Conservation (phyloP, 805 yeast genomes). For the Isabelozyma gotoi region DNA sequence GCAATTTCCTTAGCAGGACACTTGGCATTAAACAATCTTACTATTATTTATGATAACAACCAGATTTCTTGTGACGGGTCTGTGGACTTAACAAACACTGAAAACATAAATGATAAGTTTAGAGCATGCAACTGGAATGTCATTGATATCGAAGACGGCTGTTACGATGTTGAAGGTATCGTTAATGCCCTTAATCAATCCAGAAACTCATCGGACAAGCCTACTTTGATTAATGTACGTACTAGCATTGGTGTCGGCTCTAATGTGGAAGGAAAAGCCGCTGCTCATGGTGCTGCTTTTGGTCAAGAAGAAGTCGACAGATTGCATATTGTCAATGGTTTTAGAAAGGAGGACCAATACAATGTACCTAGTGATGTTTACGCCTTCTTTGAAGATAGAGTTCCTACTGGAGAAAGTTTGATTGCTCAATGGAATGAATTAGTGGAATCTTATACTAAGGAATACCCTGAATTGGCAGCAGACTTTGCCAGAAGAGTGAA, state of each 20-base stretch:
- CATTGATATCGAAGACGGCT: conserved; percentile 32
- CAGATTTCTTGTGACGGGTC: conserved; percentile 39
- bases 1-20: conserved; percentile 41
- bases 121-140: conserved; percentile 36
- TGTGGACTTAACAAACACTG: conserved; percentile 30
- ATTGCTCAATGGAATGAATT: conserved; percentile 21
- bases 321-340: conserved; percentile 14
- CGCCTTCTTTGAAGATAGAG: conserved; percentile 22
- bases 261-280: conserved; percentile 23
- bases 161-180: conserved; percentile 24
- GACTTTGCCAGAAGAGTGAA: conserved; percentile 22
- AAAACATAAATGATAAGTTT: conserved; percentile 30
- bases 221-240: conserved; percentile 33
- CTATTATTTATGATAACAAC: conserved; percentile 36
- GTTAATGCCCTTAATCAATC: conserved; percentile 33
- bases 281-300: conserved; percentile 37
- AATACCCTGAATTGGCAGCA: conserved; percentile 24
- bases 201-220: conserved; percentile 22
- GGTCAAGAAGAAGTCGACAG: conserved; percentile 27
- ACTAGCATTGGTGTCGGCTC: conserved; percentile 36
- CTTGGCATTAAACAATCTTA: conserved; percentile 32
- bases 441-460: conserved; percentile 14
- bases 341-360: conserved; percentile 17
- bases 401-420: conserved; percentile 16
- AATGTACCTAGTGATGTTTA: conserved; percentile 24